Base-by-base conservation (phyloP, 208 protist species). In the Acanthamoeba divionensis region DNA sequence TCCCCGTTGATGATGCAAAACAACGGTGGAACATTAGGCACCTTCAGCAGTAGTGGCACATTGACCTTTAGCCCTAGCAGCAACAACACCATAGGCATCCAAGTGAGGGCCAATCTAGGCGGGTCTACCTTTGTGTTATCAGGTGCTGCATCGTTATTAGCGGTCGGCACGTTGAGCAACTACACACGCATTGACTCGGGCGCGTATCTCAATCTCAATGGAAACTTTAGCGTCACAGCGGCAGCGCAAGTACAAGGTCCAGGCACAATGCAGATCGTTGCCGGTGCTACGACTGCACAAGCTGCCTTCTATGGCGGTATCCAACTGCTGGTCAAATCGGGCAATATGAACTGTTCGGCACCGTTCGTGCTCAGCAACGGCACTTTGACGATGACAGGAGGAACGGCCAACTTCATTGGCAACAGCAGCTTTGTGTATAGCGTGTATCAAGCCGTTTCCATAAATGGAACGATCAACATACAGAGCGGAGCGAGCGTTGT, bases 71-170 rank as follows among this genome's bases (percentile, higher is more conserved):
- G 24, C 12, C 38, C n/a, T 31, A 18, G 48, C 48, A 33, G 31
- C 71, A 31, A 26, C 71, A 80, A 62, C 71, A 80, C 71, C 48
- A 31, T 80, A 8, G 60, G 48, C 71, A 80, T 80, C 44, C 48
- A 80, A 12, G 44, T 31, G 26, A 29, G 36, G 5, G 71, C 29
- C 2, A 44, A 80, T 44, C 26, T 80, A 44, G 7, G 1, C 44
- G 21, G 47, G 29, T 33, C 60, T 31, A 62, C 33, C 38, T 50
- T n/a, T 26, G 71, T 80, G 48, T 62, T 36, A 44, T 44, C 41
- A 44, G 44, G 71, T 50, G 60, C 71, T 10, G 45, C 60, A 50
- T 21, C 47, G 48, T 80, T 80, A 44, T 44, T 33, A 15, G 48
- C 48, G 48, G 60, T 2, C 71, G 44, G 71, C 45, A 80, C 71